These are phyloP conservation scores for Pseudogymnoascus sp. DNA, from an alignment of 2,329 filamentous ascomycete genomes.

Conservation along the genomic window DNA sequence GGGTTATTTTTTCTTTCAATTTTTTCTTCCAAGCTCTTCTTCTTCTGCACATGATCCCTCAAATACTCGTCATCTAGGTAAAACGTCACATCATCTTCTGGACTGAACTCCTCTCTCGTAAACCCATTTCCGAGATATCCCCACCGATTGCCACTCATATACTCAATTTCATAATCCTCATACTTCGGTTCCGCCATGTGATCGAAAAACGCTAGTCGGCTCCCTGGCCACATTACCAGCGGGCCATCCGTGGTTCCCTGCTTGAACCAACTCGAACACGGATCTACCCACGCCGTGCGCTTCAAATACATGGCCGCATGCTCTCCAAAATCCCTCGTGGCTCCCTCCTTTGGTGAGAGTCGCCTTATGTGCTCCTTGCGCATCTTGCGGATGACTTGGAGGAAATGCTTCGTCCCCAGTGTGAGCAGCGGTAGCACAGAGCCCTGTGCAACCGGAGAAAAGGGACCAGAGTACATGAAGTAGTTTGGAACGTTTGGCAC, in stretches of 20 bases:
- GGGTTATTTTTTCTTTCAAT: background rate
- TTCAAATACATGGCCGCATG: slow-evolving; percentile 28
- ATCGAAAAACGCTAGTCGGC: slow-evolving; percentile 39
- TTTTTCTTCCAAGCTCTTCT: background rate
- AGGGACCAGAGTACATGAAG: slow-evolving; percentile 21
- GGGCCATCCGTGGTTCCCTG: slow-evolving; percentile 15
- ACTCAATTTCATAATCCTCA: slow-evolving; percentile 36
- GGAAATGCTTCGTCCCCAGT: slow-evolving; percentile 29
- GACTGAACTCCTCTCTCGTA: slow-evolving; percentile 28
- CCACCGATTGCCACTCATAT: slow-evolving; percentile 21
- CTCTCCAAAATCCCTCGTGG: slow-evolving; percentile 23
- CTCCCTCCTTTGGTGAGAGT: slow-evolving; percentile 35
- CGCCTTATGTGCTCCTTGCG: slow-evolving; percentile 29
- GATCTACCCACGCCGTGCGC: slow-evolving; percentile 19
- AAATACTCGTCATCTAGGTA: background rate
- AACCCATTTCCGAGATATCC: slow-evolving; percentile 34
- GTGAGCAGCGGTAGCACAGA: slow-evolving; percentile 25
- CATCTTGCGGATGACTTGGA: slow-evolving; percentile 28
- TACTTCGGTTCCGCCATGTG: slow-evolving; percentile 32
- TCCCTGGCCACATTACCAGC: slow-evolving; percentile 38
- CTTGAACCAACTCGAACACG: slow-evolving; percentile 24
- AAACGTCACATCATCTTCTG: background rate
- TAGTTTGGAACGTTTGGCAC: slow-evolving; percentile 20
- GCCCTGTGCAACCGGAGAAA: slow-evolving; percentile 22
- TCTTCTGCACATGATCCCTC: background rate